Conservation (phyloP, 805 yeast species). For the Cyberlindnera petersonii region DNA sequence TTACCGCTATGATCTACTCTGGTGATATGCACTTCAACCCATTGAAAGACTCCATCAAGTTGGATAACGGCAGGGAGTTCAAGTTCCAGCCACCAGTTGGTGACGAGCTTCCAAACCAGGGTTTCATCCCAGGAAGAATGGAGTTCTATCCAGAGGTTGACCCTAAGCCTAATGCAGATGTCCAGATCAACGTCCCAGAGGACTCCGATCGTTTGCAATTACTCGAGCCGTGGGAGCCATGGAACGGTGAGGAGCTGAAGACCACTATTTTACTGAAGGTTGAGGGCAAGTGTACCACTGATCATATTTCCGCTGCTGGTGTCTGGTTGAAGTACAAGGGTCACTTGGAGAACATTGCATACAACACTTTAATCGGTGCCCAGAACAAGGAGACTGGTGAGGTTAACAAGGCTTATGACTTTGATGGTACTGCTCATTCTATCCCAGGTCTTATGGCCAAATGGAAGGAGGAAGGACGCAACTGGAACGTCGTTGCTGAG, state of each 20-base stretch:
- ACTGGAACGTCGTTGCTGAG: conserved; percentile 96
- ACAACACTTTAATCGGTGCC: conserved; percentile 95
- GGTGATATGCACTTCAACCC: conserved; percentile 95
- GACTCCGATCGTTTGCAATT: conserved; percentile 89
- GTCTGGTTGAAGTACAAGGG: conserved; percentile 99
- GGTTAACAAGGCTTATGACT: conserved; percentile 85
- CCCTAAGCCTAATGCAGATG: conserved; percentile 61
- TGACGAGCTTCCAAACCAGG: conserved; percentile 74
- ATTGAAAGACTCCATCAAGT: conserved; percentile 73
- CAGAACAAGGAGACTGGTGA: conserved; percentile 96
- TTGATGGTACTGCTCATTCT: conserved; percentile 69
- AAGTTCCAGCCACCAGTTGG: conserved; percentile 78
- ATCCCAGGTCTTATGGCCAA: conserved; percentile 97
- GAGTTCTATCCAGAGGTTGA: conserved; percentile 71
- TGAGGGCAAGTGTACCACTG: conserved; percentile 97
- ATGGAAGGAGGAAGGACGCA: conserved; percentile 81
- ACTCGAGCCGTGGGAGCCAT: conserved; percentile 80
- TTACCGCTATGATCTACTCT: conserved; percentile 93
- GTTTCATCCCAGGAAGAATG: conserved; percentile 71
- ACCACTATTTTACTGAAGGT: conserved; percentile 81
- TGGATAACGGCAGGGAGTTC: conserved; percentile 68
- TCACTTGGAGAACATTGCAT: conserved; percentile 89
- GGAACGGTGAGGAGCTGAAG: conserved; percentile 81
- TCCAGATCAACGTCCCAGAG: conserved; percentile 70
- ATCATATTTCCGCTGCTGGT: conserved; percentile 98